Evolutionary conservation across 768 basidiomycete genomes (phyloP).

Genomic region (Pisolithus orientalis): DNA sequence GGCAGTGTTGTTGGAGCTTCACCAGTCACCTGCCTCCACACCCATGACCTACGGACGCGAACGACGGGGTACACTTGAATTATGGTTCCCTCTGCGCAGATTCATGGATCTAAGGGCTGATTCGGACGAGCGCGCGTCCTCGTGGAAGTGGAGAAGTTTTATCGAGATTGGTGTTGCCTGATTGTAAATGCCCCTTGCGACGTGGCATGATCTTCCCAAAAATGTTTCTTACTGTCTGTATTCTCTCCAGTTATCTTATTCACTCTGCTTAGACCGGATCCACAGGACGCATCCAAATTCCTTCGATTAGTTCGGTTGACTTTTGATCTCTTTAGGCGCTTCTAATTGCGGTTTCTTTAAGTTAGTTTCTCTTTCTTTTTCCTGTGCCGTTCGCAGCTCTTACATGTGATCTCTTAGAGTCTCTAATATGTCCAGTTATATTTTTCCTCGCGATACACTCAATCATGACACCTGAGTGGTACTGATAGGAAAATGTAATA

Average conservation of each 20-base stretch:
- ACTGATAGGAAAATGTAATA: too few species aligned
- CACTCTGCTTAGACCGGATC: conserved; percentile 2
- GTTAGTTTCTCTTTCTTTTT: too few species aligned
- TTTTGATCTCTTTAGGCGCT: too few species aligned
- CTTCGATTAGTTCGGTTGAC: too few species aligned
- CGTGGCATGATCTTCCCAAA: too few species aligned
- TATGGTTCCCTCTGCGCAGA: conserved; percentile 52
- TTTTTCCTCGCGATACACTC: too few species aligned
- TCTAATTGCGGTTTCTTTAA: too few species aligned
- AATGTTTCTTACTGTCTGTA: neutral
- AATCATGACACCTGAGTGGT: too few species aligned
- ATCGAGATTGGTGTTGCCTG: conserved; percentile 43
- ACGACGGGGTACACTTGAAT: conserved; percentile 39
- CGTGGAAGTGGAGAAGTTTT: conserved; percentile 58
- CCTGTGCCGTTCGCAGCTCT: neutral
- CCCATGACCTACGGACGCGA: conserved; percentile 10
- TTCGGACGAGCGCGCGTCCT: conserved; percentile 19
- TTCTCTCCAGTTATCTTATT: conserved; percentile 7
- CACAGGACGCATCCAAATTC: conserved; percentile 3
- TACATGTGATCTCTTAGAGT: too few species aligned
- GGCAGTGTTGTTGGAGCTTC: neutral
- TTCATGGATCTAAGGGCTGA: conserved; percentile 61
- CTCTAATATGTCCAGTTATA: too few species aligned
- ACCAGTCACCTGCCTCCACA: neutral
- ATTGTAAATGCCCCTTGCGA: too few species aligned